Conservation (phyloP, 305 asterid genomes). For the Rubia tinctorum region DNA sequence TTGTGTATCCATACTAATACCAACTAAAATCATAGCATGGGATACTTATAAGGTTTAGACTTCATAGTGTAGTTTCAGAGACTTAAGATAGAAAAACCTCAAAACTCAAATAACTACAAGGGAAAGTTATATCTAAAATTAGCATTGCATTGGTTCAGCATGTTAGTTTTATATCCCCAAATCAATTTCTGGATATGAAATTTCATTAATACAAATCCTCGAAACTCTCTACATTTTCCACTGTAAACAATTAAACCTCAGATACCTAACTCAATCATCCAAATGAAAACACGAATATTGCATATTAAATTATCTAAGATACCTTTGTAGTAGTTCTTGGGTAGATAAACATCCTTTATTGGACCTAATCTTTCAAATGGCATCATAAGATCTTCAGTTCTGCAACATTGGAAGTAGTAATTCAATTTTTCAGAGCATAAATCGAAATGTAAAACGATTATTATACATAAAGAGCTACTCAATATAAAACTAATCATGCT, state of each 20-base stretch:
- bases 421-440: not conserved
- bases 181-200: conserved; percentile 57
- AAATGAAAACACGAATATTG: not conserved
- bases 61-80: too few species aligned
- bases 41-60: too few species aligned
- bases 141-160: too few species aligned
- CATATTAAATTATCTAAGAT: conserved; percentile 7
- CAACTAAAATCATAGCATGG: too few species aligned
- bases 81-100: too few species aligned
- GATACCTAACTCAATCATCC: not conserved
- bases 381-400: conserved; percentile 85
- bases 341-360: conserved; percentile 82
- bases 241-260: not conserved
- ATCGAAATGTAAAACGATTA: not conserved
- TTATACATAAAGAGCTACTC: not conserved
- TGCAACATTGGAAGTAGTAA: conserved; percentile 32
- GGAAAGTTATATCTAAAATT: too few species aligned
- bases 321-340: conserved; percentile 93
- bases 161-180: too few species aligned
- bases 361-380: conserved; percentile 93
- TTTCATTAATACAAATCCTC: conserved; percentile 96
- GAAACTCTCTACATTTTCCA: conserved; percentile 57
- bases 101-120: too few species aligned
- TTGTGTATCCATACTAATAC: too few species aligned
- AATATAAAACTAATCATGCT: not conserved